Base-by-base conservation (phyloP, 257 asterid species). In the Nyctanthes arbortristis region DNA sequence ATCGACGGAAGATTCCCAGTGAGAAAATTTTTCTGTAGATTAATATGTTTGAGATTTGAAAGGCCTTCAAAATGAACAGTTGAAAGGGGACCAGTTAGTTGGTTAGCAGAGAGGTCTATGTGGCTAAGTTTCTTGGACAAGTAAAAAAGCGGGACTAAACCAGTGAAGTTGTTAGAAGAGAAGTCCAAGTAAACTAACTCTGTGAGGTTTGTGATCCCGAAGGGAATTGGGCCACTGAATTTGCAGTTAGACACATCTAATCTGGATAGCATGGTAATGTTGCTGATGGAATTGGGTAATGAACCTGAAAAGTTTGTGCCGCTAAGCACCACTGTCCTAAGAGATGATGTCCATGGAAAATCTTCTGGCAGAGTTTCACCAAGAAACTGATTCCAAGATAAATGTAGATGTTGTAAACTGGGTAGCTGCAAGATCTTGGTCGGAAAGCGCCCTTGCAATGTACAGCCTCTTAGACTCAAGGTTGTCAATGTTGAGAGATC, bases 391-490 rank as follows among this genome's bases (percentile, higher is more conserved):
- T 88, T 86, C 33, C 22, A 5, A 54, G 84, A 57, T 31, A 88
- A 69, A 58, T 77, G 85, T 22, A 88, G 68, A 25, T 0, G 61
- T 57, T 69, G 75, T 24, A 86, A 56, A 43, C 74, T 76, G 45
- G 72, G 47, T 75, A 81, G 18, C 59, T 71, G 78, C 31, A 86
- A 78, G 5, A 82, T 70, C n/a, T 5, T 61, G 22, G 52, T 64
- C 0, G 93, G 96, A 61, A 87, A 78, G 3, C 28, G 3, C 28
- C 91, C 93, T 57, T 14, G 63, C 49, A 87, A 61, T 59, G 56
- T 47, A 77, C 88, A 84, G 4, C 36, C 34, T 29, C 77, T n/a
- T 4, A 86, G 82, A 3, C 59, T 74, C 73, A 89, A 76, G 31
- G 32, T 57, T 22, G 70, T 75, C 82, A 89, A 63, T 65, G 65